phyloP scores from a whole-genome alignment of 2,329 filamentous ascomycete species.

The Didymella pinodella region DNA sequence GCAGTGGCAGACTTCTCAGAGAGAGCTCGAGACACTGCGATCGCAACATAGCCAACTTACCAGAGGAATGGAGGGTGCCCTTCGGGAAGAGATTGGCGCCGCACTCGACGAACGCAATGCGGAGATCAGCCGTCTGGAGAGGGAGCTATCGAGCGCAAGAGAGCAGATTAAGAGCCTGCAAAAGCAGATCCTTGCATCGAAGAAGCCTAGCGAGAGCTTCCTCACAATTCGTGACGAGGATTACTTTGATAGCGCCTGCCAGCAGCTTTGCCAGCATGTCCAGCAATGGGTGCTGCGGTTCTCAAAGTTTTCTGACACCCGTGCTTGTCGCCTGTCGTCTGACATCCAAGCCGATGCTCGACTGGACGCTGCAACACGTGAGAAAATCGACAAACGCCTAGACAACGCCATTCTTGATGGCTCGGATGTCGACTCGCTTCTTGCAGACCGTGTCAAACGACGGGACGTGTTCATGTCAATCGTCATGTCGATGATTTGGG shows the following conservation, averaged over 20 bases:
- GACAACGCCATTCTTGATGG: slow-evolving; percentile 95
- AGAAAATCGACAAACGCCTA: slow-evolving; percentile 91
- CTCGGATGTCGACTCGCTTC: slow-evolving; percentile 87
- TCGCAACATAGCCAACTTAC: slow-evolving; percentile 69
- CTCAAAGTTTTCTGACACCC: slow-evolving; percentile 95
- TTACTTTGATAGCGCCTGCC: slow-evolving; percentile 93
- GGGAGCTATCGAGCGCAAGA: slow-evolving; percentile 76
- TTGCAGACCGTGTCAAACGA: slow-evolving; percentile 85
- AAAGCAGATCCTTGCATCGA: slow-evolving; percentile 65
- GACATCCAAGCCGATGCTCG: slow-evolving; percentile 74
- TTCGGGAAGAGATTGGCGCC: slow-evolving; percentile 67
- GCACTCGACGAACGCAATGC: slow-evolving; percentile 82
- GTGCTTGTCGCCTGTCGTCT: slow-evolving; percentile 80
- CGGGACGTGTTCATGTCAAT: slow-evolving; percentile 98
- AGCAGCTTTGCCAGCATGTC: slow-evolving; percentile 92
- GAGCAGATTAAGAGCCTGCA: slow-evolving; percentile 68
- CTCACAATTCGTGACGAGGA: slow-evolving; percentile 86
- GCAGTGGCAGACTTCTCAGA: slow-evolving; percentile 66
- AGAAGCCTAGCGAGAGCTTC: slow-evolving; percentile 72
- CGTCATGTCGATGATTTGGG: slow-evolving; percentile 99
- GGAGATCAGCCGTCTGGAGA: slow-evolving; percentile 79
- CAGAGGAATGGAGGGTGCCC: slow-evolving; percentile 67
- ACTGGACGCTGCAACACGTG: slow-evolving; percentile 53
- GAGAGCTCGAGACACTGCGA: slow-evolving; percentile 74
- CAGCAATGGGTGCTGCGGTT: slow-evolving; percentile 98